Evolutionary conservation across 805 yeast species (phyloP), one percentile per base, ranked within the genome.

Genomic region (Kodamaea laetipori): DNA sequence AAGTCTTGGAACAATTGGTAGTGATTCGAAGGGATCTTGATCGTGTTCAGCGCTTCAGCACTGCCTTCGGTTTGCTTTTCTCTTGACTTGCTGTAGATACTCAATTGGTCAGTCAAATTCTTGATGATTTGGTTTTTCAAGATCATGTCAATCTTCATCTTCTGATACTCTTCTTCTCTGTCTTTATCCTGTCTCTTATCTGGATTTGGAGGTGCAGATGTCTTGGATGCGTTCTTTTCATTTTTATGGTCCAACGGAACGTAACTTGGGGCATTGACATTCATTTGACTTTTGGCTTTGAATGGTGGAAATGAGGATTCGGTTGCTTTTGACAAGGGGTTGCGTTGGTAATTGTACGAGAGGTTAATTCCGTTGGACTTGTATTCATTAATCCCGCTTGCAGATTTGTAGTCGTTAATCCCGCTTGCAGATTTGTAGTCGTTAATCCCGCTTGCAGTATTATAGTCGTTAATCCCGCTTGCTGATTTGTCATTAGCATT

Each of bases 1-100:
- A 82, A 60, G 49, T 70, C 77, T 36, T 64, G 64, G 47, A 79
- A 81, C 17, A 81, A 61, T 28, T 67, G 69, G 45, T 74, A 74
- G 27, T 76, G 57, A 30, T 65, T 68, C 4, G 56, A 54, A 3
- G 84, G 82, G 24, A 78, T 53, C 30, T 52, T 60, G 15, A 73
- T 46, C 27, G 40, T 39, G 33, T 19, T 34, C 41, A 15, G 12
- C 23, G 18, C 41, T 44, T 37, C 44, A 36, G 26, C 40, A 21
- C 8, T 21, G 24, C 24, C 24, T 21, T 21, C 24, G 24, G 24
- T 21, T 19, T 13, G 37, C 26, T 41, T 41, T 7, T 40, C 16
- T 28, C 39, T 46, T 12, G 41, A n/a, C 17, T 44, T 52, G 35
- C 53, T 56, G 32, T 53, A 39, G 15, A 51, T 37, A 35, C 54